These are phyloP conservation scores for Pichia sp. DNA, from an alignment of 1,139 yeast genomes.

Conservation along the genomic window DNA sequence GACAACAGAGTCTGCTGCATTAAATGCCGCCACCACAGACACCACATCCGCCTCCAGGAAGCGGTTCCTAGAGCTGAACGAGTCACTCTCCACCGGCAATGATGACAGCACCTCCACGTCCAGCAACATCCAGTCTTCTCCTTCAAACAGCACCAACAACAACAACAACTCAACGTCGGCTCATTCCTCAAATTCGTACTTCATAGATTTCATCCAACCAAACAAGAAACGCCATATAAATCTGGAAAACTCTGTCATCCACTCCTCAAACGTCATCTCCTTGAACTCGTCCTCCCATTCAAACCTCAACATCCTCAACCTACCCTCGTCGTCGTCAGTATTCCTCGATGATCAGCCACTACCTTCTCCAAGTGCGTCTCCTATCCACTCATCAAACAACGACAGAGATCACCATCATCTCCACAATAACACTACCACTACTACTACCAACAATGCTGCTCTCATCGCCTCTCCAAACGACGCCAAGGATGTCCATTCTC, in stretches of 20 bases:
- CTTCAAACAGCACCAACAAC: neutral
- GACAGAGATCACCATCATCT: too few species aligned
- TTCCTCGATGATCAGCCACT: conserved; percentile 39
- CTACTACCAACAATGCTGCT: neutral
- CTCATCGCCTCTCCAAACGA: too few species aligned
- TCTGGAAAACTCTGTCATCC: conserved; percentile 3
- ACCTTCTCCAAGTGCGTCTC: conserved; percentile 72
- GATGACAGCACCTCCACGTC: too few species aligned
- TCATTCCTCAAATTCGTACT: conserved; percentile 2
- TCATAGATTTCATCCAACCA: conserved; percentile 4
- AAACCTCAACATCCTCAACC: neutral
- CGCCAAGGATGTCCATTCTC: neutral
- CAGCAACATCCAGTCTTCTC: too few species aligned
- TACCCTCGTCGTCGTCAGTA: conserved; percentile 1
- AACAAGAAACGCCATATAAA: conserved; percentile 5
- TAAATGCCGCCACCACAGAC: too few species aligned
- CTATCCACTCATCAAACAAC: conserved; percentile 39
- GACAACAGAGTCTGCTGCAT: neutral
- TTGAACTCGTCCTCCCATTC: conserved; percentile 7
- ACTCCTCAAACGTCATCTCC: neutral
- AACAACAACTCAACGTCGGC: too few species aligned
- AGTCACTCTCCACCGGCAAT: too few species aligned
- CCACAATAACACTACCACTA: too few species aligned
- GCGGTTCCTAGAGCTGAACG: too few species aligned
- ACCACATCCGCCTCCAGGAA: neutral